Evolutionary conservation across 2,329 filamentous ascomycete species (phyloP).

Genomic region (Xylaria sp.): DNA sequence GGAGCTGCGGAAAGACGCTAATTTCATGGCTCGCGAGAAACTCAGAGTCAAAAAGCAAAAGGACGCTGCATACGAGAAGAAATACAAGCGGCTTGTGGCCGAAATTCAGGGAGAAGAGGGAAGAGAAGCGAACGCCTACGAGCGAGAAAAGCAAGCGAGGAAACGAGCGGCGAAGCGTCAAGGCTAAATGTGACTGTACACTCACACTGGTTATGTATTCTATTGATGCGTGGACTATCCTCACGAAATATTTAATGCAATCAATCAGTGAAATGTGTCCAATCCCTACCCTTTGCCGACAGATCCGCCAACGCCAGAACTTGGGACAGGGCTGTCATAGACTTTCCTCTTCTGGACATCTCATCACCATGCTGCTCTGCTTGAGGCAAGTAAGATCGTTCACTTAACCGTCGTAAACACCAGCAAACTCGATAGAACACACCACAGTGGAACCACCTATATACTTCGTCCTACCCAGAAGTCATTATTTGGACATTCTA

Average conservation of each 20-base stretch:
- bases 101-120: slow-evolving; percentile 97
- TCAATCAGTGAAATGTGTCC: neutral
- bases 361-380: too few relatives aligned
- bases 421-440: neutral
- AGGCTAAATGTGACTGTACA: slow-evolving; percentile 1
- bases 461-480: neutral
- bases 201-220: neutral
- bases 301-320: too few relatives aligned
- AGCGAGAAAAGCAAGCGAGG: slow-evolving; percentile 78
- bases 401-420: neutral
- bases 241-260: slow-evolving; percentile 8
- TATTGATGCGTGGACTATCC: neutral
- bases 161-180: slow-evolving; percentile 68
- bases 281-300: neutral
- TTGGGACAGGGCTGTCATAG: too few relatives aligned
- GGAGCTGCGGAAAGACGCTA: slow-evolving; percentile 92
- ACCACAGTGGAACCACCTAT: neutral
- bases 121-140: slow-evolving; percentile 83
- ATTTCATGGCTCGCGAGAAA: slow-evolving; percentile 90
- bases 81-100: slow-evolving; percentile 88
- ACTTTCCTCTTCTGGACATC: too few relatives aligned
- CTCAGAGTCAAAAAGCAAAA: slow-evolving; percentile 90
- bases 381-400: neutral
- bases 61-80: slow-evolving; percentile 94
- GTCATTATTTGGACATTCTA: neutral